Evolutionary conservation across 2,329 filamentous ascomycete genomes (phyloP).

Genomic region (Claviceps humidiphila): DNA sequence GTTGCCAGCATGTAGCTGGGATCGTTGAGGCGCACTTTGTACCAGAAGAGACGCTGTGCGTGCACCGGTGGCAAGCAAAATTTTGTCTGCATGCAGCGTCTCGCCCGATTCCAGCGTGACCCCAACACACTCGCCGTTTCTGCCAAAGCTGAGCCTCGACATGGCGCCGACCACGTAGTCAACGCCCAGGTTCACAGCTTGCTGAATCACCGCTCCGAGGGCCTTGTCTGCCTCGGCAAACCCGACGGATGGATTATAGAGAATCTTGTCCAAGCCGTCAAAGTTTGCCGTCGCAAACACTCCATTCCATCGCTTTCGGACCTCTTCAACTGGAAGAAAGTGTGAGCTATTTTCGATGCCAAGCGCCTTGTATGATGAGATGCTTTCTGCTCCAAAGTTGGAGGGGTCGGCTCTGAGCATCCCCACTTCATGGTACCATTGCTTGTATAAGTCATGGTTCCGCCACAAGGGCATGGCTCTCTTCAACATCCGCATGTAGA

Average conservation of each 20-base stretch:
- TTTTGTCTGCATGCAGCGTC: slow-evolving; percentile 34
- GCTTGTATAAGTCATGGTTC: slow-evolving; percentile 34
- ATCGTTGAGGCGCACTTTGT: slow-evolving; percentile 27
- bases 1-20: slow-evolving; percentile 37
- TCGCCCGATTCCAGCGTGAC: slow-evolving; percentile 34
- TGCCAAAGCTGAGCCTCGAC: slow-evolving; percentile 31
- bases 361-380: slow-evolving; percentile 23
- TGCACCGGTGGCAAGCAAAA: slow-evolving; percentile 42
- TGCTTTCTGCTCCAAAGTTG: slow-evolving; percentile 31
- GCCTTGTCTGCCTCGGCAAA: slow-evolving; percentile 47
- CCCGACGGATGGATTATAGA: slow-evolving; percentile 45
- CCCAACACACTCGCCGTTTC: slow-evolving; percentile 32
- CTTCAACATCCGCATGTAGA: slow-evolving; percentile 27
- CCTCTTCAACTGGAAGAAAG: slow-evolving; percentile 35
- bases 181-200: slow-evolving; percentile 38
- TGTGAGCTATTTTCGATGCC: slow-evolving; percentile 26
- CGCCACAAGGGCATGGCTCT: slow-evolving; percentile 28
- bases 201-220: slow-evolving; percentile 38
- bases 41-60: slow-evolving; percentile 42
- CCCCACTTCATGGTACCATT: slow-evolving; percentile 43
- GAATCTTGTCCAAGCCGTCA: slow-evolving; percentile 38
- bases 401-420: slow-evolving; percentile 31
- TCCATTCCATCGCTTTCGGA: slow-evolving; percentile 40
- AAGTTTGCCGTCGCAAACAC: slow-evolving; percentile 45
- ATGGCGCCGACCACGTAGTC: slow-evolving; percentile 41